Evolutionary conservation across 805 yeast genomes (phyloP).

Genomic region (Metschnikowia dekortorum): DNA sequence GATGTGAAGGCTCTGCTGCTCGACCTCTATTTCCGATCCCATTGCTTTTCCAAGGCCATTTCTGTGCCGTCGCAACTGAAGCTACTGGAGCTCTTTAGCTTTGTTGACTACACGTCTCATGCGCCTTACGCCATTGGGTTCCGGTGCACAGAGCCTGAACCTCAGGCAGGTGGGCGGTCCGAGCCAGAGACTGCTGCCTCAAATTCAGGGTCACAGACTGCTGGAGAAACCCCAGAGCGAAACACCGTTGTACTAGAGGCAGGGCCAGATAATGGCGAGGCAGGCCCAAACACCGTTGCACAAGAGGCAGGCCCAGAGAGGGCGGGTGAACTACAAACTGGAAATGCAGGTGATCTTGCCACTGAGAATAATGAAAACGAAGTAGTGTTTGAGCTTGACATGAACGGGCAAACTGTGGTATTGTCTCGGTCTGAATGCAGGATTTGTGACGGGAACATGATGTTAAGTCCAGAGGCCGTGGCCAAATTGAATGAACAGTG

Average conservation of each 20-base stretch:
- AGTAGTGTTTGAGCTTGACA: constrained; percentile 5
- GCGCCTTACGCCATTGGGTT: constrained; percentile 1
- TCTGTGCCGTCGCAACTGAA: background rate
- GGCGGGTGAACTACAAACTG: background rate
- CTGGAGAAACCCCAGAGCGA: no score
- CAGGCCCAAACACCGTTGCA: no score
- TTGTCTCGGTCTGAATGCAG: constrained; percentile 13
- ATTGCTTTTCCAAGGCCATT: constrained; percentile 5
- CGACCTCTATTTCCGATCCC: constrained; percentile 1
- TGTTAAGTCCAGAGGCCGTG: constrained; percentile 8
- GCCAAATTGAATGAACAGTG: constrained; percentile 1
- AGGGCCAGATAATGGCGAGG: background rate
- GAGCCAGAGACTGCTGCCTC: no score
- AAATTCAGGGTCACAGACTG: no score
- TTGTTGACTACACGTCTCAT: background rate
- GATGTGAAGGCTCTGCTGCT: background rate
- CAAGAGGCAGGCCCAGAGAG: background rate
- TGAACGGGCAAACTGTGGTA: constrained; percentile 6
- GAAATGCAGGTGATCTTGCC: background rate
- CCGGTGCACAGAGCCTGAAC: background rate
- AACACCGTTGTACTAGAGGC: background rate
- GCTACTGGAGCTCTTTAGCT: constrained; percentile 3
- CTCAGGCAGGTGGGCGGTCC: no score
- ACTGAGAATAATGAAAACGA: background rate
- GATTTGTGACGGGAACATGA: constrained; percentile 5